A percentile compares a stretch with the other conserved stretches of the same genome.
Evolutionary conservation across 1,139 yeast species (phyloP).

Genomic region (Pichia sp.): DNA sequence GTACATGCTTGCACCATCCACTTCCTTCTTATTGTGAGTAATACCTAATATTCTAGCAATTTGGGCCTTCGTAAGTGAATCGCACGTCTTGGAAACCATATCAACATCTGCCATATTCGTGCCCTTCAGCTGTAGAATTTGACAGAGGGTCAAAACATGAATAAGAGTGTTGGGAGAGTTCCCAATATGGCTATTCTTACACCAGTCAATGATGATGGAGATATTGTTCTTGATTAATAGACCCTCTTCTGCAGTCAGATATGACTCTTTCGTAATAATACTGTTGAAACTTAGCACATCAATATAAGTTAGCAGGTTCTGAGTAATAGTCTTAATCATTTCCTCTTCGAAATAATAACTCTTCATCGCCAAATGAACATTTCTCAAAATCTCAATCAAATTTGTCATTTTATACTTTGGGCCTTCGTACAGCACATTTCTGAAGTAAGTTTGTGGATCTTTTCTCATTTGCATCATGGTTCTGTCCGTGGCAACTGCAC

Average conservation of each 20-base stretch:
- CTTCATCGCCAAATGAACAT: slow-evolving; percentile 89
- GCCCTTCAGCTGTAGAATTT: slow-evolving; percentile 84
- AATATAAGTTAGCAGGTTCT: slow-evolving; percentile 75
- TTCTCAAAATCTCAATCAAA: slow-evolving; percentile 77
- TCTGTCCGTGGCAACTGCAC: slow-evolving; percentile 90
- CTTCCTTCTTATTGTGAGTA: too few relatives aligned
- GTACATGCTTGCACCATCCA: too few relatives aligned
- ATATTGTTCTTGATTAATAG: slow-evolving; percentile 91
- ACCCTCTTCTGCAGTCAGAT: slow-evolving; percentile 95
- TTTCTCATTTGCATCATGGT: too few relatives aligned
- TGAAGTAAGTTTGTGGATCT: too few relatives aligned
- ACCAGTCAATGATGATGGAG: slow-evolving; percentile 96
- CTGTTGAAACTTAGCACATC: slow-evolving; percentile 95
- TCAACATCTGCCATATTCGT: slow-evolving; percentile 87
- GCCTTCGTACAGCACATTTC: slow-evolving; percentile 59
- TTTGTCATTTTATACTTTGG: slow-evolving; percentile 90
- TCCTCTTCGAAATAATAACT: slow-evolving; percentile 80
- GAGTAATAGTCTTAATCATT: slow-evolving; percentile 79
- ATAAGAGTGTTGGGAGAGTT: slow-evolving; percentile 83
- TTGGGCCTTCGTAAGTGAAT: slow-evolving; percentile 87
- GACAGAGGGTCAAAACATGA: slow-evolving; percentile 88
- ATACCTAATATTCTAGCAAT: slow-evolving; percentile 83
- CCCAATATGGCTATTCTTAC: slow-evolving; percentile 85
- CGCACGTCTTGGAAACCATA: slow-evolving; percentile 87
- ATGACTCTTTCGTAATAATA: slow-evolving; percentile 85